phyloP scores from a whole-genome alignment of 495 filamentous ascomycete genomes.

The Viridothelium virens region DNA sequence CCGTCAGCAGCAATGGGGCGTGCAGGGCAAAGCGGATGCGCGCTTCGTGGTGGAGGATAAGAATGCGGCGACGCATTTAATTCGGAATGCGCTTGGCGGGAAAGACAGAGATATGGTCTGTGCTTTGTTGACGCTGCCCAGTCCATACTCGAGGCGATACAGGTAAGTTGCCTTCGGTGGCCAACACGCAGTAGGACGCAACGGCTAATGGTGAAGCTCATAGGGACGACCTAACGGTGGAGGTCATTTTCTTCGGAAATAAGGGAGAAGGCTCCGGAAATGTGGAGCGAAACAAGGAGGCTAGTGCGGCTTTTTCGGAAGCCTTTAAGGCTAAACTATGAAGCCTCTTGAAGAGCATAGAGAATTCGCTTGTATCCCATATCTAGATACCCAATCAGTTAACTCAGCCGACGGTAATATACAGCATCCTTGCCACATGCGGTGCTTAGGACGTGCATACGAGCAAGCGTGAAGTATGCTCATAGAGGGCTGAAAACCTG shows the following conservation, averaged over 20 bases:
- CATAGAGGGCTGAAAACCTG: too few relatives aligned
- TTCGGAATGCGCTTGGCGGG: conserved; percentile 91
- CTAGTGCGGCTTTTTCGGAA: conserved; percentile 51
- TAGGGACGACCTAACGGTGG: conserved; percentile 91
- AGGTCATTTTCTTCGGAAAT: conserved; percentile 97
- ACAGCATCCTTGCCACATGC: too few relatives aligned
- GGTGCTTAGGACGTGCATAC: too few relatives aligned
- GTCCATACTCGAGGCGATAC: conserved; percentile 83
- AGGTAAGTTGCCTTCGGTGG: conserved; percentile 47
- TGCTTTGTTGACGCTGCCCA: conserved; percentile 83
- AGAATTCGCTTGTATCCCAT: background rate
- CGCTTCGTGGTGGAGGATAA: conserved; percentile 92
- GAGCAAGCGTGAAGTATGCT: too few relatives aligned
- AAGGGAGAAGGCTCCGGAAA: conserved; percentile 61
- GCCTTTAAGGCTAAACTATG: conserved; percentile 54
- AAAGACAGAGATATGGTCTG: conserved; percentile 91
- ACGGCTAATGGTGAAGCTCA: conserved; percentile 18
- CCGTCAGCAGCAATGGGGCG: conserved; percentile 70
- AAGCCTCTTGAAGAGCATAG: conserved; percentile 10
- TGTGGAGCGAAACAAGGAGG: conserved; percentile 76
- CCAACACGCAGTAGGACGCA: background rate
- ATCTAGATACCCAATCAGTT: conserved; percentile 1
- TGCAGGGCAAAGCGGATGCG: conserved; percentile 56
- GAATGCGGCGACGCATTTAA: conserved; percentile 92
- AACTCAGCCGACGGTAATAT: too few relatives aligned